These are phyloP conservation scores for Cryomyces antarcticus DNA, from an alignment of 495 filamentous ascomycete species.

Conservation along the genomic window DNA sequence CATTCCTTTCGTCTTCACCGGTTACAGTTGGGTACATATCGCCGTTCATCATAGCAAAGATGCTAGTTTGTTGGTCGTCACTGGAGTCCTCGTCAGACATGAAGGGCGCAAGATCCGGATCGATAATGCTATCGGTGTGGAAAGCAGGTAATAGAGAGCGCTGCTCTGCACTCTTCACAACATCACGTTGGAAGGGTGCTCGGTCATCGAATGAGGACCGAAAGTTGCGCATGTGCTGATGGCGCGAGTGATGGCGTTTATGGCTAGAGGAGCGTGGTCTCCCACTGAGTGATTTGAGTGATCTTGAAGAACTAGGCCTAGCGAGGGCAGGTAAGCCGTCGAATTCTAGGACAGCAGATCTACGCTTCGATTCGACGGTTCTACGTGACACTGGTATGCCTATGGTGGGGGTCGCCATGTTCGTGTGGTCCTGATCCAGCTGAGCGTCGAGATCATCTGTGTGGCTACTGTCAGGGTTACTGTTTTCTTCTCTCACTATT, in stretches of 20 bases:
- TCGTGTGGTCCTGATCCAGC: conserved; percentile 2
- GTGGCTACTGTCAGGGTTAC: too few species aligned
- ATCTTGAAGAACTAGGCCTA: conserved; percentile 77
- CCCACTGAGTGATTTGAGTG: conserved; percentile 51
- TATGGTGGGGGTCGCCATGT: conserved; percentile 20
- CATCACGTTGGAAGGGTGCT: conserved; percentile 76
- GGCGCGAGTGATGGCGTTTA: conserved; percentile 68
- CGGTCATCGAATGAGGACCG: conserved; percentile 48
- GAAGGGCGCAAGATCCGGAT: conserved; percentile 85
- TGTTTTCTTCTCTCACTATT: too few species aligned
- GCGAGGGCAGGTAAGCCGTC: conserved; percentile 48
- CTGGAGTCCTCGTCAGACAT: conserved; percentile 89
- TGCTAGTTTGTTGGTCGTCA: conserved; percentile 76
- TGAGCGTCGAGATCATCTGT: neutral
- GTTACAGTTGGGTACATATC: conserved; percentile 18
- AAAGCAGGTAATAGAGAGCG: conserved; percentile 67
- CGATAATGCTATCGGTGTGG: conserved; percentile 94
- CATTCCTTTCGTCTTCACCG: conserved; percentile 22
- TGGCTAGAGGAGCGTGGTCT: conserved; percentile 59
- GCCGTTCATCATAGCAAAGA: conserved; percentile 52
- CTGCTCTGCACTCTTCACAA: conserved; percentile 34
- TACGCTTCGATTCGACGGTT: conserved; percentile 57
- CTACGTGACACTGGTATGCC: conserved; percentile 40
- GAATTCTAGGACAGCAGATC: conserved; percentile 83
- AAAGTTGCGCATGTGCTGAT: conserved; percentile 45